Evolutionary conservation across 148 eudicot genomes (phyloP).

Genomic region (Cornus florida): DNA sequence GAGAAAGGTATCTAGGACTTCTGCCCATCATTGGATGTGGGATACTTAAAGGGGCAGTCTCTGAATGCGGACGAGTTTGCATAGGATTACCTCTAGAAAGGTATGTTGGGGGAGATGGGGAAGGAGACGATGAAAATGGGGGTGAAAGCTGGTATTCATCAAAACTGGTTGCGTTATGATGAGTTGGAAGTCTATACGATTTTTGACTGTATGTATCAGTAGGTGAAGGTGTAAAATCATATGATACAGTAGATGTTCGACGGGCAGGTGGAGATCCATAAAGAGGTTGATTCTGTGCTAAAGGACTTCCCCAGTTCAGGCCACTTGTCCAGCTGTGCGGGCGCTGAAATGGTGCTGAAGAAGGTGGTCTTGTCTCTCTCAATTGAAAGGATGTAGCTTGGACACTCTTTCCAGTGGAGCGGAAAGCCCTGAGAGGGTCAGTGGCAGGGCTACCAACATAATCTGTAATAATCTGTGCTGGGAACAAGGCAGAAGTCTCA

Average conservation of each 20-base stretch:
- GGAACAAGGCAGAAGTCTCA: constrained; percentile 60
- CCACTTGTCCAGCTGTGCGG: constrained; percentile 97
- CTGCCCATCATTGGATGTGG: constrained; percentile 77
- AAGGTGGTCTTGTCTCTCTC: constrained; percentile 48
- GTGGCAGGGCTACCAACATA: constrained; percentile 97
- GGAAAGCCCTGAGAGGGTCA: constrained; percentile 79
- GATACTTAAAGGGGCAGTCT: constrained; percentile 84
- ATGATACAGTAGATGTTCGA: constrained; percentile 35
- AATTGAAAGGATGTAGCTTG: constrained; percentile 46
- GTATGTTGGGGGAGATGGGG: constrained; percentile 72
- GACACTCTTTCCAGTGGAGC: constrained; percentile 43
- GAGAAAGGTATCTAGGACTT: constrained; percentile 78
- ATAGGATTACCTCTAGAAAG: constrained; percentile 46
- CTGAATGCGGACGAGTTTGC: constrained; percentile 54
- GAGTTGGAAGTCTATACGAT: constrained; percentile 40
- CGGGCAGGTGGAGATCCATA: constrained; percentile 62
- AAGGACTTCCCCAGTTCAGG: constrained; percentile 39
- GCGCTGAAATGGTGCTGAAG: constrained; percentile 56
- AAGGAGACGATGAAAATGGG: constrained; percentile 86
- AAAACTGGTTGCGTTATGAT: constrained; percentile 40
- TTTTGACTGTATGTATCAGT: constrained; percentile 51
- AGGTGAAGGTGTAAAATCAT: constrained; percentile 49
- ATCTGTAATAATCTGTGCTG: constrained; percentile 81
- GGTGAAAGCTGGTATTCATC: constrained; percentile 87
- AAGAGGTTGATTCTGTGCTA: constrained; percentile 37